Evolutionary conservation across 2,329 filamentous ascomycete species (phyloP), one percentile per base, ranked within the genome.

Genomic region (Harringtonia lauricola): DNA sequence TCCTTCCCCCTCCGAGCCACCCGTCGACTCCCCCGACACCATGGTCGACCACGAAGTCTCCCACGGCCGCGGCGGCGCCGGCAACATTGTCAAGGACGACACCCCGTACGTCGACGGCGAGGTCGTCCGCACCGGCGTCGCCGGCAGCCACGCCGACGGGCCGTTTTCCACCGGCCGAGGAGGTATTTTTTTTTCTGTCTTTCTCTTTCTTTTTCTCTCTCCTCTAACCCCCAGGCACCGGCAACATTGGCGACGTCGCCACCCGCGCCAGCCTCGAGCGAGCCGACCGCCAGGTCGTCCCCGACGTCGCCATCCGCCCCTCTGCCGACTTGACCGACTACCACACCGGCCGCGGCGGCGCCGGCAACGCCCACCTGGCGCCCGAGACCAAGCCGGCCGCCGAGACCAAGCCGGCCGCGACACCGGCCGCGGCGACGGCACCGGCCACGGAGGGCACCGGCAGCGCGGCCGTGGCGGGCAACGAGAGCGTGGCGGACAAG

Each of bases 71-170:
- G 75, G 75, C 47, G 75, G 75, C 52, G 73, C 72, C 18, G 76
- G 77, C 54, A 81, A 81, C 60, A 77, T 81, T 59, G 68, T 66
- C 49, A 58, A 62, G 29, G 76, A 81, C 56, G 58, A 69, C 48
- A 79, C 74, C 31, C 54, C 68, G 51, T 82, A 82, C 55, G 68
- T 70, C 49, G 78, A 82, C 50, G 78, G 76, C 52, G 73, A 76
- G 50, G 74, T 82, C 42, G 74, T 75, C 44, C 73, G 76, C 39
- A 55, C 66, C 36, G 75, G 74, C 40, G 56, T 62, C 4, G 64
- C 66, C 55, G 74, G 74, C 50, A 72, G 69, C 57, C 74, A 79
- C 52, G 67, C 67, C 21, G 74, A 77, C 50, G 75, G 74, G 51
- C 70, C 72, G 36, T 77, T 68, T 57, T 77, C 72, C 57, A 68